Evolutionary conservation across 2,329 filamentous ascomycete genomes (phyloP).

Genomic region (Grosmannia serpens): DNA sequence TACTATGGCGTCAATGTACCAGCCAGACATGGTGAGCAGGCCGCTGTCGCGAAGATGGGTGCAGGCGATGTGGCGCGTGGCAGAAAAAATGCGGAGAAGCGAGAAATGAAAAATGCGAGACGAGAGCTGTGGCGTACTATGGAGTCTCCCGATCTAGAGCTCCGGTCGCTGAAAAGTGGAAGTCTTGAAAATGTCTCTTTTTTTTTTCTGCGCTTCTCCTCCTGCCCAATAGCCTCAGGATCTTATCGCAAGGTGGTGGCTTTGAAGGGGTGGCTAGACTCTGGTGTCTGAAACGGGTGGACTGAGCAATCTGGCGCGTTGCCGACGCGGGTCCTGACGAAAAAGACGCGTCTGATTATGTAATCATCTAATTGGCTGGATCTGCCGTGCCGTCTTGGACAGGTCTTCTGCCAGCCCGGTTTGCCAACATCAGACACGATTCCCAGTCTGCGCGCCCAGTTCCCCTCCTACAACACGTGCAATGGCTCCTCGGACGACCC

Average conservation of each 20-base stretch:
- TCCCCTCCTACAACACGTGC: conserved; percentile 12
- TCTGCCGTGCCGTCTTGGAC: background rate
- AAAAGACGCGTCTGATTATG: conserved; percentile 7
- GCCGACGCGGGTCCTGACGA: background rate
- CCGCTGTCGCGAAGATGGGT: background rate
- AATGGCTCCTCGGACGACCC: conserved; percentile 21
- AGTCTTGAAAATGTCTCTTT: background rate
- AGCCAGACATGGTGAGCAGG: background rate
- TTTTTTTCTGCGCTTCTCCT: background rate
- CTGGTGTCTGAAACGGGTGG: background rate
- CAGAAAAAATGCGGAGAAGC: background rate
- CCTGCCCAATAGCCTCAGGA: background rate
- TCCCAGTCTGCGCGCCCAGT: background rate
- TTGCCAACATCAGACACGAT: no score
- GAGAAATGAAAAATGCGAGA: background rate
- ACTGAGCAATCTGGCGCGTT: background rate
- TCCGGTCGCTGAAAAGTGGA: background rate
- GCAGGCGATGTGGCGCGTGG: background rate
- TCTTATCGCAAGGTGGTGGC: background rate
- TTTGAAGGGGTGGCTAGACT: background rate
- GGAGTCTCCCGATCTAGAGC: background rate
- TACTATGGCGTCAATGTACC: background rate
- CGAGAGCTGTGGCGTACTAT: background rate
- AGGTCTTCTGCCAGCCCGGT: background rate
- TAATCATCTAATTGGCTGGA: background rate